Percentiles rank a stretch among this genome's conserved stretches.
Conservation (phyloP, 257 asterid species). For the Capsicum baccatum region DNA sequence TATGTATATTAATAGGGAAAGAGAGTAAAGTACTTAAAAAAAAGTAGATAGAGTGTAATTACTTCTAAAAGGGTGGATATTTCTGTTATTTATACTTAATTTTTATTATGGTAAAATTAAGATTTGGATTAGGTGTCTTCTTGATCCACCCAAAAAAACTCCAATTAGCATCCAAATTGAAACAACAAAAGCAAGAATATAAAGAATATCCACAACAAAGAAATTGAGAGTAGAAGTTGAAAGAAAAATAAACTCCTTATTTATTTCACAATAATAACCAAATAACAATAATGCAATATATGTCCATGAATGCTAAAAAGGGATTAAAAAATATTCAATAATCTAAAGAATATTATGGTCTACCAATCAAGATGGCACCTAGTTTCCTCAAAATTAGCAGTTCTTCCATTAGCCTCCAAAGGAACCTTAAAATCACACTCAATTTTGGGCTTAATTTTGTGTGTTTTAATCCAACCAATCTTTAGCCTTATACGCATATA, state of each 20-base stretch:
- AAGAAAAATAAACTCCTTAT: slow-evolving; percentile 30
- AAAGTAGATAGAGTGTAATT: too few relatives aligned
- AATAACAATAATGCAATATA: not conserved
- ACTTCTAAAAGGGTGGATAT: too few relatives aligned
- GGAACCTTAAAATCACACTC: slow-evolving; percentile 73
- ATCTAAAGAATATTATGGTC: not conserved
- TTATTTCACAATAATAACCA: slow-evolving; percentile 37
- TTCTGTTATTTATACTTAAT: too few relatives aligned
- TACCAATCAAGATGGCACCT: slow-evolving; percentile 79
- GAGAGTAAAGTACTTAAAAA: too few relatives aligned
- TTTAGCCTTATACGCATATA: slow-evolving; percentile 54
- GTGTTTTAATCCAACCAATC: slow-evolving; percentile 50
- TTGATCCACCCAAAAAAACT: not conserved
- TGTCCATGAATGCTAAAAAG: slow-evolving; percentile 8
- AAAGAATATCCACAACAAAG: not conserved
- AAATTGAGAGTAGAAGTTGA: too few relatives aligned
- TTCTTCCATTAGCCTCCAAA: slow-evolving; percentile 51
- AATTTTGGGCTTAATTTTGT: slow-evolving; percentile 67
- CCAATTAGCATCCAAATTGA: not conserved
- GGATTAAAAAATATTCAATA: not conserved
- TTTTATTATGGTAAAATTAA: too few relatives aligned
- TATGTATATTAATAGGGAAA: too few relatives aligned
- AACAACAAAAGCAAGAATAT: not conserved
- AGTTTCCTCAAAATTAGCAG: slow-evolving; percentile 43
- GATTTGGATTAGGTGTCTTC: not conserved